A percentile compares a stretch with the other conserved stretches of the same genome.
Evolutionary conservation across 768 basidiomycete genomes (phyloP).

Genomic region (Jaapia argillacea): DNA sequence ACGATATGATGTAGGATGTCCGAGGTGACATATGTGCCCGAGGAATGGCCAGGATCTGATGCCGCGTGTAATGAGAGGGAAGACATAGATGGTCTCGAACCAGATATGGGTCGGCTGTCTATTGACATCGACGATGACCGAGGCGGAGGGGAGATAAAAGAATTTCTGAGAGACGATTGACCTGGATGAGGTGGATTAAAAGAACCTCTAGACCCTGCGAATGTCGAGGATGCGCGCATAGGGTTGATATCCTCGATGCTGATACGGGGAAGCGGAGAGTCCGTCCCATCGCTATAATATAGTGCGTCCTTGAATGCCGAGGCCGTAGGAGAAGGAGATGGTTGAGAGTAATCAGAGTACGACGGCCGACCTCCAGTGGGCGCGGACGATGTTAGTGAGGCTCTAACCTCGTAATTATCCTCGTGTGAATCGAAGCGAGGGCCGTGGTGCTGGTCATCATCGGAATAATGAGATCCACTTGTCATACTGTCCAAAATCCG

Average conservation of each 20-base stretch:
- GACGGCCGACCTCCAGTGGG: constrained; percentile 39
- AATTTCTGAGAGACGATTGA: background rate
- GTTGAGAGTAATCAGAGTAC: constrained; percentile 56
- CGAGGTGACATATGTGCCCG: constrained; percentile 9
- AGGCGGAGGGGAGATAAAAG: background rate
- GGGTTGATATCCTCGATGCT: background rate
- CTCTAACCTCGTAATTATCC: too few species aligned
- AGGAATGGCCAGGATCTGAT: background rate
- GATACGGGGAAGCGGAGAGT: constrained; percentile 4
- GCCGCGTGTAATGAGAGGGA: too few species aligned
- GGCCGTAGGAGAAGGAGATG: constrained; percentile 67
- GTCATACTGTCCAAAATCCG: background rate
- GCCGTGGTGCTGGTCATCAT: constrained; percentile 35
- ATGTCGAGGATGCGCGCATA: too few species aligned
- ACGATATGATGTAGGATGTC: constrained; percentile 25
- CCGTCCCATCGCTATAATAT: background rate
- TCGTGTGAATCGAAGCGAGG: too few species aligned
- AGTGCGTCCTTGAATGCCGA: constrained; percentile 72
- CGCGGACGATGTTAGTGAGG: constrained; percentile 21
- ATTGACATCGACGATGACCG: background rate
- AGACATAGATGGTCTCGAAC: too few species aligned
- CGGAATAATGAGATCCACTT: constrained; percentile 9
- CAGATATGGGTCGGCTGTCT: background rate
- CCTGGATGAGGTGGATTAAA: too few species aligned
- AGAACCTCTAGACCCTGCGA: too few species aligned